Conservation (phyloP, 148 eudicot species). For the Chenopodium quinoa region DNA sequence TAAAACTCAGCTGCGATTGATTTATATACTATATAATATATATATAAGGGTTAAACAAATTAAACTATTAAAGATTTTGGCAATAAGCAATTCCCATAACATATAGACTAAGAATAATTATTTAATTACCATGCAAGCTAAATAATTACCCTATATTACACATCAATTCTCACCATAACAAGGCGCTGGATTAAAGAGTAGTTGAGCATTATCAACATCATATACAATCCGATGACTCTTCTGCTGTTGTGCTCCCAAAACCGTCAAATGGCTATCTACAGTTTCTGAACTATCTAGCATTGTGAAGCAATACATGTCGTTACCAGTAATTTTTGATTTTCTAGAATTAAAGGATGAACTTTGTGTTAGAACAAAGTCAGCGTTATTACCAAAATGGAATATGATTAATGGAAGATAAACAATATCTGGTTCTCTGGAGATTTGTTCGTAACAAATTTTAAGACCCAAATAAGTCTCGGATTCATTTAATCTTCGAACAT, state of each 20-base stretch:
- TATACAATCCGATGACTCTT: conserved; percentile 18
- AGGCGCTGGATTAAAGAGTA: no score
- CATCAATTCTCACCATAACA: no score
- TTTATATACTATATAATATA: no score
- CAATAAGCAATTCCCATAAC: no score
- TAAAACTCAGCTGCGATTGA: no score
- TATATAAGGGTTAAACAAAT: no score
- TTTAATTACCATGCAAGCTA: no score
- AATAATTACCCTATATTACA: no score
- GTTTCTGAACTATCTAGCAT: not conserved
- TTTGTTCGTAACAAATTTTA: not conserved
- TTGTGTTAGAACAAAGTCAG: not conserved
- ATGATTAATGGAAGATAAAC: not conserved
- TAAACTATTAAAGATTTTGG: no score
- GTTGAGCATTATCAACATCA: not conserved
- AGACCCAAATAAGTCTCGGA: not conserved
- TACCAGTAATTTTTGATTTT: not conserved
- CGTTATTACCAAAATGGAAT: conserved; percentile 11
- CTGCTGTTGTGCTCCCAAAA: conserved; percentile 14
- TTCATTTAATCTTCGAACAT: not conserved
- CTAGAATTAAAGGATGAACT: no score
- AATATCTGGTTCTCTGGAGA: not conserved
- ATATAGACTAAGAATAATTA: no score
- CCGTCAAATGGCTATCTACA: not conserved
- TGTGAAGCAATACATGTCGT: not conserved